phyloP scores from a whole-genome alignment of 768 basidiomycete genomes.

The Austroboletus eburneus region DNA sequence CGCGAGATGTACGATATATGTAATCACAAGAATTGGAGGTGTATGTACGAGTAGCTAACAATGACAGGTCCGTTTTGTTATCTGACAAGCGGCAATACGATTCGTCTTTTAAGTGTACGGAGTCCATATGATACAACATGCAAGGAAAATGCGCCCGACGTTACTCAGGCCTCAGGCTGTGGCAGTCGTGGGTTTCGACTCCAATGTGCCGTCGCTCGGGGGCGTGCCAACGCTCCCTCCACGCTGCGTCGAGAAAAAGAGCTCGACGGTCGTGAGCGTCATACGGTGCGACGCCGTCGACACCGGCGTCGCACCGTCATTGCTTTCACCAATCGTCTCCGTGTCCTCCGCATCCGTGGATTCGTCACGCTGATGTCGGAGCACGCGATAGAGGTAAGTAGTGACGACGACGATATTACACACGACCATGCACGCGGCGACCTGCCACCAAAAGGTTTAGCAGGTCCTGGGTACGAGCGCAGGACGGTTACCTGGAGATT shows the following conservation, averaged over 20 bases:
- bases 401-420: slow-evolving; percentile 24
- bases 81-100: too few relatives aligned
- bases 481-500: slow-evolving; percentile 9
- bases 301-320: neutral
- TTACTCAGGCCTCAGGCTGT: too few relatives aligned
- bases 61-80: neutral
- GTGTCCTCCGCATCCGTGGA: neutral
- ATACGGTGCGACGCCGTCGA: neutral
- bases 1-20: too few relatives aligned
- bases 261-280: slow-evolving; percentile 14
- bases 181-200: too few relatives aligned
- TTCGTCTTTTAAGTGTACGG: too few relatives aligned
- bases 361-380: neutral
- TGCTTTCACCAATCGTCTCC: neutral
- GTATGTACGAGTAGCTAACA: too few relatives aligned
- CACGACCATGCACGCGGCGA: slow-evolving; percentile 11
- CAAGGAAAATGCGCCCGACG: too few relatives aligned
- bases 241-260: neutral
- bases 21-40: too few relatives aligned
- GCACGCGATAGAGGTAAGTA: slow-evolving; percentile 23
- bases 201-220: too few relatives aligned
- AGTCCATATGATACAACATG: too few relatives aligned
- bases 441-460: slow-evolving; percentile 4
- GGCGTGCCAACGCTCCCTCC: too few relatives aligned
- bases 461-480: too few relatives aligned